A percentile compares a stretch with the other conserved stretches of the same genome.
phyloP scores from a whole-genome alignment of 2,329 filamentous ascomycete species.

The Fusarium sp. region DNA sequence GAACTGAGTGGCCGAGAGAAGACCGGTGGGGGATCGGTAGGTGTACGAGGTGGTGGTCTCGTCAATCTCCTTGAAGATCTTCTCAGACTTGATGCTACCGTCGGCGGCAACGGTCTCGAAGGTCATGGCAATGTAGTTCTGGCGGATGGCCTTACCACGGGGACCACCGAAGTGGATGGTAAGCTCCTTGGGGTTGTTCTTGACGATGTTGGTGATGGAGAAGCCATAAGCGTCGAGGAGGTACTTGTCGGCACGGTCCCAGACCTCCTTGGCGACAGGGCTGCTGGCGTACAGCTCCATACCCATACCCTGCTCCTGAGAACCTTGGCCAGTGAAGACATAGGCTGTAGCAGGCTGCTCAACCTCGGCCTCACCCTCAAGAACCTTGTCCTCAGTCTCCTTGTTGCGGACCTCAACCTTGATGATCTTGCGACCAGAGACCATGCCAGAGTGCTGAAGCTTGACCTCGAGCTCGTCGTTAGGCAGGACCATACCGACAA shows the following conservation, averaged over 20 bases:
- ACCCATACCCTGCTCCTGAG: conserved; percentile 99
- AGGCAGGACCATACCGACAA: conserved; percentile 98
- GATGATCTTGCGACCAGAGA: conserved; percentile 98
- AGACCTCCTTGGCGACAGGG: conserved; percentile 93
- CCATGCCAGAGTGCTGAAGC: conserved; percentile 97
- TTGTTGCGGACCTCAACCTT: conserved; percentile 97
- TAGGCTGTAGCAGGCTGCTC: conserved; percentile 97
- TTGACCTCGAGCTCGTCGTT: conserved; percentile 96
- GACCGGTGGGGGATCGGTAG: conserved; percentile 92
- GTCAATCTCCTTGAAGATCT: conserved; percentile 98
- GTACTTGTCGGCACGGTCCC: conserved; percentile 97
- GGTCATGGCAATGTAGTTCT: conserved; percentile 99
- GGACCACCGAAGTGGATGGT: conserved; percentile 98
- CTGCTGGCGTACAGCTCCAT: conserved; percentile 98
- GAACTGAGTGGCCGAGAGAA: conserved; percentile 97
- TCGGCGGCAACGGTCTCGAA: conserved; percentile 97
- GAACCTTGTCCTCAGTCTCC: conserved; percentile 95
- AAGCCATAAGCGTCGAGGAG: conserved; percentile 99
- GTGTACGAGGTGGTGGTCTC: conserved; percentile 96
- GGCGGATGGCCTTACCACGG: conserved; percentile 94
- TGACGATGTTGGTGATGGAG: conserved; percentile 98
- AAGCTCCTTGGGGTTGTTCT: conserved; percentile 99
- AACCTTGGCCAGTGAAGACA: conserved; percentile 98
- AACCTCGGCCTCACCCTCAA: conserved; percentile 94
- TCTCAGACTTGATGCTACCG: conserved; percentile 95